Base-by-base conservation (phyloP, 805 yeast species). In the Candida andamanensis region DNA sequence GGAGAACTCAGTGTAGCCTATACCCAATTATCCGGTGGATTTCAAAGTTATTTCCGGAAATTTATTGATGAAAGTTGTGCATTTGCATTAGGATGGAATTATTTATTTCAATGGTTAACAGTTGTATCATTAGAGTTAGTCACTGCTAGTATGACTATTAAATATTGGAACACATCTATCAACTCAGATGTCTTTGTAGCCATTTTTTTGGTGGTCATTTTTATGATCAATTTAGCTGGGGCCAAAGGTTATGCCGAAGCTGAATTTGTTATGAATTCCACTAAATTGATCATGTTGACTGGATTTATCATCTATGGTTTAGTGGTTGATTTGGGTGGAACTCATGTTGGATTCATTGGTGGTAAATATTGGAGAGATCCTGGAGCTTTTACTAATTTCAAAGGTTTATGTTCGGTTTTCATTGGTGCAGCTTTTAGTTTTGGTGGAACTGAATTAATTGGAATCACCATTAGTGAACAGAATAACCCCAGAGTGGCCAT, bases 41-140 rank as follows among this genome's bases (percentile, higher is more conserved):
- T 74, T 51, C 77, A 75, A 38, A 69, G 76, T 26, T 76, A 74
- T 43, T 72, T 79, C 28, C 43, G 60, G 17, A 60, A 68, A 37
- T 67, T 78, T 39, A 58, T 78, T 17, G 84, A 77, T 44, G 72
- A 70, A 13, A 70, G 78, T 1, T 49, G 74, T 16, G 74, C 76
- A 3, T 78, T 78, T 48, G 74, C 84, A 2, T 67, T 72, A 24
- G 75, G 79, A 14, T 73, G 81, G 75, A 72, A 72, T 44, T 78
- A 77, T 47, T 74, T 76, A 52, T 57, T 78, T 29, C 79, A 76
- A 52, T 78, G 83, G 80, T 53, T 75, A 42, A 63, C 73, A 26
- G 80, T 76, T 35, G 64, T 78, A 33, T 76, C 83, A 2, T 63
- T 78, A 29, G 85, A 78, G 48, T 62, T 78, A 47, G 81, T 78